These are phyloP conservation scores for Torrubiella hemipterigena DNA, from an alignment of 2,329 filamentous ascomycete genomes.

Conservation along the genomic window DNA sequence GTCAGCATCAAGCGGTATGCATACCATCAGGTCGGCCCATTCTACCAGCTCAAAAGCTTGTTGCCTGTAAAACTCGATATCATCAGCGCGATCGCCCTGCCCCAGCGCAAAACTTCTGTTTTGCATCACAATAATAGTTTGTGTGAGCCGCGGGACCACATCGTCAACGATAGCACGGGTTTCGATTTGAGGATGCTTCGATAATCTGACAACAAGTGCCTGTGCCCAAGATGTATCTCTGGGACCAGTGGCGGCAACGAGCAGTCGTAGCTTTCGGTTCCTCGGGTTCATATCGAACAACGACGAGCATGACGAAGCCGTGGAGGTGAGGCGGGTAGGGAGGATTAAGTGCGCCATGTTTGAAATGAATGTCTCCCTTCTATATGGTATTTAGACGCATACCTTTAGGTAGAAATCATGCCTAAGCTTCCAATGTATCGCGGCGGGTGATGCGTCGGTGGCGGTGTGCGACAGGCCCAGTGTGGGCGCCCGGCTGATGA, in stretches of 20 bases:
- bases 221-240: conserved; percentile 55
- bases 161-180: conserved; percentile 54
- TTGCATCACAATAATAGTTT: conserved; percentile 48
- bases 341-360: conserved; percentile 20
- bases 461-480: no score
- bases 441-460: no score
- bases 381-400: no score
- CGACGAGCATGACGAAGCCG: conserved; percentile 20
- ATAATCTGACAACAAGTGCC: conserved; percentile 53
- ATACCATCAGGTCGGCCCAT: conserved; percentile 79
- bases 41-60: conserved; percentile 59
- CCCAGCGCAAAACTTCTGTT: conserved; percentile 31
- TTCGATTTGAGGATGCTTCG: conserved; percentile 50
- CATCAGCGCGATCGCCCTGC: conserved; percentile 24
- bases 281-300: conserved; percentile 22
- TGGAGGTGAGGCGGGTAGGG: conserved; percentile 16
- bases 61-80: conserved; percentile 37
- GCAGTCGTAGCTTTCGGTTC: conserved; percentile 42
- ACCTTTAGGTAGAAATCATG: no score
- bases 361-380: no score
- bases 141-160: conserved; percentile 48
- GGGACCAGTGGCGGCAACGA: conserved; percentile 54
- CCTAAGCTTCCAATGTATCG: no score
- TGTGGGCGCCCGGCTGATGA: no score
- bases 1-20: conserved; percentile 76